Evolutionary conservation across 164 flowering plant genomes (phyloP), one percentile per base, ranked within the genome.

Genomic region (Annona squamosa): DNA sequence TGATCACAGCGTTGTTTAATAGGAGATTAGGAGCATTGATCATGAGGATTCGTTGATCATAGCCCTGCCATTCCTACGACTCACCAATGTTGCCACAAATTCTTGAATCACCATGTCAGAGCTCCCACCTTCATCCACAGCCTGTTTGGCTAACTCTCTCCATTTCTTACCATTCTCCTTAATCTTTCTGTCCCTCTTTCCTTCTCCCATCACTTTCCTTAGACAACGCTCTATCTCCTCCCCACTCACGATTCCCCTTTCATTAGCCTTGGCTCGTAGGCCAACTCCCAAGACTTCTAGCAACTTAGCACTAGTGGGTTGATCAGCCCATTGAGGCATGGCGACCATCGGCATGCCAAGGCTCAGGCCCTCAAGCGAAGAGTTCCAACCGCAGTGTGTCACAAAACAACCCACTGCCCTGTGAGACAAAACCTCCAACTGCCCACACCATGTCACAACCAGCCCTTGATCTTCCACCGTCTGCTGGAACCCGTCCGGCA

Each of bases 271-370:
- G 1, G 77, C 86, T 65, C 85, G 75, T 0, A 80, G 41, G 10
- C 91, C 91, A 1, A 79, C 79, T n/a, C 72, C 47, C 93, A 90
- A 89, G 5, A 86, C 81, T 10, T 48, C 81, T 4, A 86, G 52
- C 48, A 71, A 79, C 79, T 86, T 87, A 2, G 86, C 86, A 67
- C 86, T 86, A 0, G 88, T 85, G 4, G 76, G 65, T 66, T 77
- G 5, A 77, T 68, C 44, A 83, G 66, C 0, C 79, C 79, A 77
- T 9, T 74, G 79, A 2, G 82, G 82, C 42, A 77, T 52, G 7
- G 75, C 80, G 7, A 80, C 78, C 75, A 80, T 72, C 4, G 82
- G 82, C 56, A 80, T 76, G 1, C 79, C 79, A 37, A 74, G 71
- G 61, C 71, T 48, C 62, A 80, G 68, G 4, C 67, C 77, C 68